phyloP scores from a whole-genome alignment of 306 rosid genomes.

The Comarum palustre region DNA sequence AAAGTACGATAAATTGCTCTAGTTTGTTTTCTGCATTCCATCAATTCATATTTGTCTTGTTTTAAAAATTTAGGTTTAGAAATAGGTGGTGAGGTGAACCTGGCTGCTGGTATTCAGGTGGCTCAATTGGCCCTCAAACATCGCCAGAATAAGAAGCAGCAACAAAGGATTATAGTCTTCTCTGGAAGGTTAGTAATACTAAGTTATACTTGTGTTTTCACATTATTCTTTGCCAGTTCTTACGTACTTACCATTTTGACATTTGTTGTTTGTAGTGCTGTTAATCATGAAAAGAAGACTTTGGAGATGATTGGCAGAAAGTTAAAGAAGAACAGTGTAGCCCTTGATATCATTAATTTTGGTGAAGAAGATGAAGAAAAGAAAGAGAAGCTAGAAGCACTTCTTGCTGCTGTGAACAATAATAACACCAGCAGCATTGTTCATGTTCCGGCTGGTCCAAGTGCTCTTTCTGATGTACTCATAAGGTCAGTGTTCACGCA shows the following conservation, averaged over 20 bases:
- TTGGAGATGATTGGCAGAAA: slow-evolving; percentile 83
- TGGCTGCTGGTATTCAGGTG: slow-evolving; percentile 93
- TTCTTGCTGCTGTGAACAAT: slow-evolving; percentile 77
- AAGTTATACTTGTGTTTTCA: slow-evolving; percentile 8
- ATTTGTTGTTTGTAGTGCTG: slow-evolving; percentile 44
- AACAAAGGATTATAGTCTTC: slow-evolving; percentile 88
- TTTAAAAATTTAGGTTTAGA: slow-evolving; percentile 58
- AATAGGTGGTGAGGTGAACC: slow-evolving; percentile 90
- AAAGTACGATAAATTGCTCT: neutral
- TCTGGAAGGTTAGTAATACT: slow-evolving; percentile 63
- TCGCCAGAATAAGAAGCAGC: slow-evolving; percentile 97
- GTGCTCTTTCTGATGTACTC: slow-evolving; percentile 60
- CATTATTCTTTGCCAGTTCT: slow-evolving; percentile 9
- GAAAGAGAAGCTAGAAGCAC: slow-evolving; percentile 79
- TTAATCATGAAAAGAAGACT: slow-evolving; percentile 71
- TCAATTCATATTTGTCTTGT: neutral
- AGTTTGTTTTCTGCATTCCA: neutral
- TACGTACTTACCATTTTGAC: slow-evolving; percentile 12
- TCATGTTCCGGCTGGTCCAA: slow-evolving; percentile 54
- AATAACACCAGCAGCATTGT: slow-evolving; percentile 71
- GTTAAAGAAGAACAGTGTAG: slow-evolving; percentile 87
- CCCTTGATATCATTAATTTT: slow-evolving; percentile 82
- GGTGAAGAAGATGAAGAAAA: slow-evolving; percentile 92
- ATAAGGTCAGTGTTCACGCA: slow-evolving; percentile 47
- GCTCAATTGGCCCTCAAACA: slow-evolving; percentile 97